Evolutionary conservation across 306 rosid species (phyloP).

Genomic region (Trifolium repens): DNA sequence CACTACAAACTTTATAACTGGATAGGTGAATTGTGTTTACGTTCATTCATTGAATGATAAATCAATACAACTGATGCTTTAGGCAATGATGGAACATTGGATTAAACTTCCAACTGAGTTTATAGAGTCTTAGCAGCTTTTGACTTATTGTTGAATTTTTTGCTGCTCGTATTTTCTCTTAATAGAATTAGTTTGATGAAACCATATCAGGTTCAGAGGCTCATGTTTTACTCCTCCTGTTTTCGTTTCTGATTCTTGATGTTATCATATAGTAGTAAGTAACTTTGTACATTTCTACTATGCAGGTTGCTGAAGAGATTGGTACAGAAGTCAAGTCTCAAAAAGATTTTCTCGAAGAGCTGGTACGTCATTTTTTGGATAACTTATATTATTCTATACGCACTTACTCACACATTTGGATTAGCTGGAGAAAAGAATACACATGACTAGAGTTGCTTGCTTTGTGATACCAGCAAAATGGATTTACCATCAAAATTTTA

Average conservation of each 20-base stretch:
- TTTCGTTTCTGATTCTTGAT: not conserved
- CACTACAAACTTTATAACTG: not conserved
- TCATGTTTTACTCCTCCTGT: not conserved
- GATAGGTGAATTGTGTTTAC: not conserved
- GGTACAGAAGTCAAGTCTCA: slow-evolving; percentile 75
- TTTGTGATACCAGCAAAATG: slow-evolving; percentile 11
- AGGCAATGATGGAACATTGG: too few relatives aligned
- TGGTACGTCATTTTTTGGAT: slow-evolving; percentile 56
- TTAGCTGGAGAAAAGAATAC: not conserved
- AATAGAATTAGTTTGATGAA: slow-evolving; percentile 7
- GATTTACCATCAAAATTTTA: slow-evolving; percentile 5
- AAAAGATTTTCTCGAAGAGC: slow-evolving; percentile 67
- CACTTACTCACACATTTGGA: not conserved
- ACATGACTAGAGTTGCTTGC: slow-evolving; percentile 3
- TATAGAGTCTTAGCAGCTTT: slow-evolving; percentile 4
- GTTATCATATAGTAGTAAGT: slow-evolving; percentile 13
- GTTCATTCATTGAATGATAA: not conserved
- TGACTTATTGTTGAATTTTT: slow-evolving; percentile 16
- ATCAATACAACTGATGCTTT: not conserved
- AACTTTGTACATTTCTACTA: slow-evolving; percentile 31
- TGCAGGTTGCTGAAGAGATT: slow-evolving; percentile 92
- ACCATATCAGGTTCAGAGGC: not conserved
- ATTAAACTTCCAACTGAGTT: not conserved
- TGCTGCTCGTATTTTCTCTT: not conserved
- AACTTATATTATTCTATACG: not conserved